These are phyloP conservation scores for Phytophthora lateralis DNA, from an alignment of 352 stramenopile species.

Conservation along the genomic window DNA sequence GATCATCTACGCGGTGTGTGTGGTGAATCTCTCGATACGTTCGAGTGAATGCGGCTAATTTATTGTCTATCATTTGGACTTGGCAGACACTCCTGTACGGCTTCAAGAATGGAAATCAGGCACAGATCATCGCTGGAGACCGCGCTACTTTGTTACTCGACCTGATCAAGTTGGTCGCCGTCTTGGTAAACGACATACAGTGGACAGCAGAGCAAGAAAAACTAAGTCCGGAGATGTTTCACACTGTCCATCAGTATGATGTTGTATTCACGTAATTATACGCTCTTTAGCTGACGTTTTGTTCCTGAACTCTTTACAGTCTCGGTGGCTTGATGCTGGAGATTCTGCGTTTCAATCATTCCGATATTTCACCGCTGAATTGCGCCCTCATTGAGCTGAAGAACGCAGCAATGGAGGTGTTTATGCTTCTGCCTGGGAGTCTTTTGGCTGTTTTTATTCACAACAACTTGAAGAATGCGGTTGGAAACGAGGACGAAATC, in stretches of 20 bases:
- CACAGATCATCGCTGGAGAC: slow-evolving; percentile 21
- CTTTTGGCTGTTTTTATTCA: slow-evolving; percentile 54
- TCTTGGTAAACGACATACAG: slow-evolving; percentile 61
- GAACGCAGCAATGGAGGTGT: slow-evolving; percentile 67
- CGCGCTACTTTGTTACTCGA: slow-evolving; percentile 50
- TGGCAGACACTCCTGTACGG: slow-evolving; percentile 54
- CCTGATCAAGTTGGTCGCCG: slow-evolving; percentile 60
- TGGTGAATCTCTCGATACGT: background rate
- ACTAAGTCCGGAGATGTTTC: slow-evolving; percentile 31
- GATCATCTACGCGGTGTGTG: slow-evolving; percentile 45
- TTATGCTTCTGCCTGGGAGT: slow-evolving; percentile 58
- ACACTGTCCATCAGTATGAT: slow-evolving; percentile 30
- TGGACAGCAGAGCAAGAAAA: slow-evolving; percentile 47
- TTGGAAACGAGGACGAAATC: background rate
- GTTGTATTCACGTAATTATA: background rate
- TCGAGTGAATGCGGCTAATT: background rate
- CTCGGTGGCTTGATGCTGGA: slow-evolving; percentile 56
- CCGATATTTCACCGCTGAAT: slow-evolving; percentile 38
- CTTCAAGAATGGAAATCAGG: slow-evolving; percentile 24
- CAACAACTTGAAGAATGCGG: slow-evolving; percentile 1
- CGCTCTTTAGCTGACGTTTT: background rate
- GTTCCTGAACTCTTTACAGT: slow-evolving; percentile 14
- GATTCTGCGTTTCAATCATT: slow-evolving; percentile 38
- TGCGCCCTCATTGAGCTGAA: slow-evolving; percentile 51
- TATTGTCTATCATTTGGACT: background rate